Base-by-base conservation (phyloP, 768 basidiomycete species). In the Rhodosporidiobolus odoratus region DNA sequence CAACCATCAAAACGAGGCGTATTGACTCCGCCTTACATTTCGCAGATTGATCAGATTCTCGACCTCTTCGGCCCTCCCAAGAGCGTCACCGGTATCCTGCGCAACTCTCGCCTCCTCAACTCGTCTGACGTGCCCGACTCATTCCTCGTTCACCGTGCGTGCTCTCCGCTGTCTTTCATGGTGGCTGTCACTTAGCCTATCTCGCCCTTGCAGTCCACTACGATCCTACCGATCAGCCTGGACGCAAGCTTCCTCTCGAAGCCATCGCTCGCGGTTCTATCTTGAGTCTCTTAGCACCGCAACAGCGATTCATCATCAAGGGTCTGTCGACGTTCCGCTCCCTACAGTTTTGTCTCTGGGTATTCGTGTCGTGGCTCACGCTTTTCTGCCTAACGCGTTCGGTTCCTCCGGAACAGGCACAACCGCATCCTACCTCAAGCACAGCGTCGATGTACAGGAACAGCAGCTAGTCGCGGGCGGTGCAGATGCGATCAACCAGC, bases 391-490 rank as follows among this genome's bases (percentile, higher is more conserved):
- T n/a, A n/a, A n/a, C n/a, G n/a, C n/a, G n/a, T n/a, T n/a, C n/a
- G n/a, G n/a, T n/a, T n/a, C n/a, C n/a, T n/a, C n/a, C n/a, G n/a
- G n/a, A n/a, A n/a, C n/a, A n/a, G 66, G 72, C 2, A 74, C 73
- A 7, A 2, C 50, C 82, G 84, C 67, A 4, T 15, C 38, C 4
- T 74, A 37, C 27, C 27, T 68, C 58, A 93, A 95, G 79, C 84
- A 83, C 76, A 90, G 90, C 9, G 78, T 90, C 30, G 91, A 92
- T 78, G 80, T 86, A 4, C 91, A 93, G 77, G 91, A 92, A 80
- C 86, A 86, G 61, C 87, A 89, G 72, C 84, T 91, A 59, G 87
- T 86, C 76, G 81, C 79, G 17, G 63, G 85, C 48, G 73, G 65
- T 2, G 23, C 45, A 19, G 58, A 56, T 13, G 73, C 73, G 17